These are phyloP conservation scores for Gymnopilus junonius DNA, from an alignment of 768 basidiomycete species.

Conservation along the genomic window DNA sequence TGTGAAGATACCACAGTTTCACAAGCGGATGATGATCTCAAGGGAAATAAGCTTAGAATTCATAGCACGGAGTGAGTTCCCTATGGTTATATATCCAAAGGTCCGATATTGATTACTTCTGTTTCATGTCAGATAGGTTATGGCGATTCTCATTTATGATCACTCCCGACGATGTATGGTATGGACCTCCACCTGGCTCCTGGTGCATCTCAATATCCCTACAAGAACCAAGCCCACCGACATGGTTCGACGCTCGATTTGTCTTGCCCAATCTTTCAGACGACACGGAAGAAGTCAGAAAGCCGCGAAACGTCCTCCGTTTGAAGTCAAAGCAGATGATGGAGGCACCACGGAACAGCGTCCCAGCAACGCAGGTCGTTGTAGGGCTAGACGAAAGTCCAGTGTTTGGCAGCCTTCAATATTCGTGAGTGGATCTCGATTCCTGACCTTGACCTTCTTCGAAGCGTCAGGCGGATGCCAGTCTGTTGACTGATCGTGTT, in stretches of 20 bases:
- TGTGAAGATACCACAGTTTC: slow-evolving; percentile 61
- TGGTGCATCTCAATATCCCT: slow-evolving; percentile 58
- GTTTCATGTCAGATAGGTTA: slow-evolving; percentile 47
- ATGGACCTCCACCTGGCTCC: slow-evolving; percentile 37
- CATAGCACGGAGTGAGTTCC: slow-evolving; percentile 52
- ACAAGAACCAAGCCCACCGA: slow-evolving; percentile 60
- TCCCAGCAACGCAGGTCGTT: slow-evolving; percentile 20
- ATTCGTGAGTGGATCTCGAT: slow-evolving; percentile 42
- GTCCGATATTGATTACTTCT: background rate
- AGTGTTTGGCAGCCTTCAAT: slow-evolving; percentile 23
- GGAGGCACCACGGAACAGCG: slow-evolving; percentile 26
- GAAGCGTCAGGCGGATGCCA: too few relatives aligned
- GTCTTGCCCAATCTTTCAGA: slow-evolving; percentile 23
- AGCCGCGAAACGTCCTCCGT: slow-evolving; percentile 37
- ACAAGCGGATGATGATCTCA: slow-evolving; percentile 69
- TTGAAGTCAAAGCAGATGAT: slow-evolving; percentile 40
- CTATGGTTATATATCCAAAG: too few relatives aligned
- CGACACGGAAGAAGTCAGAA: slow-evolving; percentile 3
- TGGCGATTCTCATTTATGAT: slow-evolving; percentile 54
- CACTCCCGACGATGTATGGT: slow-evolving; percentile 15
- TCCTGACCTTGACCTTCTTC: background rate
- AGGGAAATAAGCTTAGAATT: slow-evolving; percentile 63
- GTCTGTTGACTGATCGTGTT: background rate
- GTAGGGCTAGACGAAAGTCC: slow-evolving; percentile 22
- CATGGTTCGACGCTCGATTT: slow-evolving; percentile 58